A percentile compares a stretch with the other conserved stretches of the same genome.
phyloP scores from a whole-genome alignment of 495 filamentous ascomycete species.

The Extremus antarcticus region DNA sequence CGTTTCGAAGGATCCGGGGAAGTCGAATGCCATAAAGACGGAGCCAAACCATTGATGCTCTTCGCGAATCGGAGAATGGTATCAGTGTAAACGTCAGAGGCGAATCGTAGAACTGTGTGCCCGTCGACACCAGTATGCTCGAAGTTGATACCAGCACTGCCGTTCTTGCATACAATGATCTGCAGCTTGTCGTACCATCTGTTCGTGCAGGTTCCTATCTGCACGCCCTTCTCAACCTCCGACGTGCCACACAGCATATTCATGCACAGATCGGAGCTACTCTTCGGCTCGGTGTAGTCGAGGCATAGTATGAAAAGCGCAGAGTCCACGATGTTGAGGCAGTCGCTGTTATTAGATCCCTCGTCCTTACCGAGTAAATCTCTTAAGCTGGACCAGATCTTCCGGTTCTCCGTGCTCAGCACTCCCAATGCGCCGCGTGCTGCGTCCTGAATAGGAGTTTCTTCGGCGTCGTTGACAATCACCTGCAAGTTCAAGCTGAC shows the following conservation, averaged over 20 bases:
- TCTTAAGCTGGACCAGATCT: conserved; percentile 83
- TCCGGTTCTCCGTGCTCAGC: conserved; percentile 90
- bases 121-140: conserved; percentile 98
- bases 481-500: conserved; percentile 85
- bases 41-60: conserved; percentile 91
- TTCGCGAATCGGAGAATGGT: conserved; percentile 93
- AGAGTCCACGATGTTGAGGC: conserved; percentile 85
- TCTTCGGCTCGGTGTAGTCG: conserved; percentile 78
- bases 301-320: conserved; percentile 86
- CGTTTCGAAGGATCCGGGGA: conserved; percentile 91
- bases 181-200: conserved; percentile 99
- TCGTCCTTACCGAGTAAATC: conserved; percentile 82
- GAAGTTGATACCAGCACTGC: conserved; percentile 96
- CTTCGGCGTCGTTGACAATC: conserved; percentile 77
- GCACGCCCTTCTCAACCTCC: conserved; percentile 81
- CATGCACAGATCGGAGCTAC: conserved; percentile 69
- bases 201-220: conserved; percentile 95
- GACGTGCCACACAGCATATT: conserved; percentile 98
- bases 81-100: conserved; percentile 93
- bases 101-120: conserved; percentile 91
- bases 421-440: conserved; percentile 90
- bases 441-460: conserved; percentile 84
- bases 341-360: conserved; percentile 88
- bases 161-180: conserved; percentile 98
- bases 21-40: conserved; percentile 78